These are phyloP conservation scores for Candida caryicola DNA, from an alignment of 805 yeast species.

Conservation along the genomic window DNA sequence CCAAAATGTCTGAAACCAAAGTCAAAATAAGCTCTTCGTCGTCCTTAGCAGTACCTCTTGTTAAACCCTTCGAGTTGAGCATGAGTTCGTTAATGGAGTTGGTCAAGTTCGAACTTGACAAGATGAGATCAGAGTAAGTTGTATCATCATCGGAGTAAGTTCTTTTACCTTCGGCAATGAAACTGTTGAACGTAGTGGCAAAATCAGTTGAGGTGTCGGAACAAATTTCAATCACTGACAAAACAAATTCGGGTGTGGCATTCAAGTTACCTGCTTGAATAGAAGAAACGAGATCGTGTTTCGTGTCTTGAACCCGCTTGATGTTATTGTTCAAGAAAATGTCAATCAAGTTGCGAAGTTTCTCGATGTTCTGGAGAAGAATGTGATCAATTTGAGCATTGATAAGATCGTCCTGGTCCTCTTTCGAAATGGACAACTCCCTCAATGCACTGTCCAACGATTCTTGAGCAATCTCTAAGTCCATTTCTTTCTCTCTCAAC, in stretches of 20 bases:
- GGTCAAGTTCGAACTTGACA: constrained; percentile 61
- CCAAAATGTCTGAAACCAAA: constrained; percentile 52
- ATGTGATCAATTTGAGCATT: constrained; percentile 60
- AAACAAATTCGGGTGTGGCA: constrained; percentile 65
- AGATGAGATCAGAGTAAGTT: constrained; percentile 62
- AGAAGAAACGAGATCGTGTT: constrained; percentile 70
- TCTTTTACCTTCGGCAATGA: constrained; percentile 71
- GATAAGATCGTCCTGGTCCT: constrained; percentile 49
- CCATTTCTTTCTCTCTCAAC: constrained; percentile 69
- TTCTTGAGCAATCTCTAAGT: constrained; percentile 74
- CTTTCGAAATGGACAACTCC: constrained; percentile 52
- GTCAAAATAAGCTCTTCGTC: constrained; percentile 51
- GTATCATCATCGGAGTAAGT: constrained; percentile 38
- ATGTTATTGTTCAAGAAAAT: constrained; percentile 68
- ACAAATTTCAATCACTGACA: constrained; percentile 68
- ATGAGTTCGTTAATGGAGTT: constrained; percentile 60
- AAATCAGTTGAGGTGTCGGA: constrained; percentile 74
- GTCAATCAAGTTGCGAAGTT: constrained; percentile 57
- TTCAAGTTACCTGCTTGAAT: constrained; percentile 80
- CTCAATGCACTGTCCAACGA: constrained; percentile 69
- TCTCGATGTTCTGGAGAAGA: constrained; percentile 45
- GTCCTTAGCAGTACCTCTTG: constrained; percentile 50
- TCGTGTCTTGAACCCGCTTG: constrained; percentile 67
- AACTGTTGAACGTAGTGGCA: constrained; percentile 71
- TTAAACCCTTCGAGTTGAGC: constrained; percentile 67